These are phyloP conservation scores for Gloeopeniophorella convolvens DNA, from an alignment of 768 basidiomycete genomes.

Conservation along the genomic window DNA sequence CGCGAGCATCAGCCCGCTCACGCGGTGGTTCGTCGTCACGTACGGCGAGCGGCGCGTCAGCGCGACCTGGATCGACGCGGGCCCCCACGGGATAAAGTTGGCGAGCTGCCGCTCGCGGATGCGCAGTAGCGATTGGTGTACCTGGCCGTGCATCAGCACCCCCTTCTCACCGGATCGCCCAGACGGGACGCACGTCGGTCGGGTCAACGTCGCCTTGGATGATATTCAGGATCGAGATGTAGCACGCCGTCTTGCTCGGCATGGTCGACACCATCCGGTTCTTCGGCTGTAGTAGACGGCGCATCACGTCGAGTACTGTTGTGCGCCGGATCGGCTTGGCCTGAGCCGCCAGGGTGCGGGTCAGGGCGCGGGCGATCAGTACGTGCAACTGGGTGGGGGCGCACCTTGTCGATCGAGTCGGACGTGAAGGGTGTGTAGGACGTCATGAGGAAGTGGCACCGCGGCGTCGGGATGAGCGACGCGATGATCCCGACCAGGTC, in stretches of 20 bases:
- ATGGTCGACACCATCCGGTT: conserved; percentile 96
- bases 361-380: background rate
- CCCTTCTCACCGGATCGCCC: background rate
- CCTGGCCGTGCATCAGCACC: conserved; percentile 47
- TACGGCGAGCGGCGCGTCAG: conserved; percentile 89
- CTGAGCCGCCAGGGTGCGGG: conserved; percentile 34
- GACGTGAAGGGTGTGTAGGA: conserved; percentile 98
- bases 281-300: conserved; percentile 93
- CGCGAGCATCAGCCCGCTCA: conserved; percentile 97
- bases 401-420: conserved; percentile 91
- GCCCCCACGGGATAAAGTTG: conserved; percentile 99
- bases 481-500: conserved; percentile 97
- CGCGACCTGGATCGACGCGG: conserved; percentile 96
- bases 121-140: conserved; percentile 93
- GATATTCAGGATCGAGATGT: conserved; percentile 96
- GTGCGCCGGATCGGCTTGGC: conserved; percentile 94
- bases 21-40: conserved; percentile 81
- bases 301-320: conserved; percentile 98
- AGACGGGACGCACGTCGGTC: conserved; percentile 63
- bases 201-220: conserved; percentile 99
- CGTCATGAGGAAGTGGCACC: conserved; percentile 98
- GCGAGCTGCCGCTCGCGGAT: conserved; percentile 96
- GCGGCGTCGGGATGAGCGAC: conserved; percentile 91
- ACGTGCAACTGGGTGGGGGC: background rate
- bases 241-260: conserved; percentile 89